Evolutionary conservation across 139 green algal genomes (phyloP).

Genomic region (Haematococcus lacustris): DNA sequence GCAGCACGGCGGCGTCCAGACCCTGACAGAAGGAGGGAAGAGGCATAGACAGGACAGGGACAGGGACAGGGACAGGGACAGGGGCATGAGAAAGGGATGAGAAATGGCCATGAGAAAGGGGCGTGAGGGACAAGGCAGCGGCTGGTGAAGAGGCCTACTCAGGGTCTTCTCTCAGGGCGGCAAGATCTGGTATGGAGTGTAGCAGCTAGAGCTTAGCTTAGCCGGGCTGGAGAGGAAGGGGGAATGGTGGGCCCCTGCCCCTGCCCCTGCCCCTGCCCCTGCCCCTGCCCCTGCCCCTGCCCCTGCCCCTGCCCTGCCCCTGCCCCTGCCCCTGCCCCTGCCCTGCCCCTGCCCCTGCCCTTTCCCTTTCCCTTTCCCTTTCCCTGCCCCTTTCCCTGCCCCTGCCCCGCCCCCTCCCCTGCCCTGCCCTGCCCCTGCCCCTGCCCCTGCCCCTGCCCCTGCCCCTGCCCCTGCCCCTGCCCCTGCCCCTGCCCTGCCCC

Average conservation of each 20-base stretch:
- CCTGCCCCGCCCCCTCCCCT: background rate
- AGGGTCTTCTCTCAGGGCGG: background rate
- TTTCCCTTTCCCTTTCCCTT: background rate
- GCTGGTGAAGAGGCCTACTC: background rate
- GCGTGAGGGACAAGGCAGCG: background rate
- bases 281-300: background rate
- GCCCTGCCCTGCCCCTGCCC: background rate
- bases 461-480: background rate
- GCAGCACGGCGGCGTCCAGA: conserved; percentile 40
- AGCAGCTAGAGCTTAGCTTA: background rate
- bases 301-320: background rate
- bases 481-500: no score
- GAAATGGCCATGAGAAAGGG: background rate
- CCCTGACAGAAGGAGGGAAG: conserved; percentile 8
- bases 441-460: background rate
- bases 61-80: background rate
- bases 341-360: background rate
- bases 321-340: background rate
- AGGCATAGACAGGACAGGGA: background rate
- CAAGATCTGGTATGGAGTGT: background rate
- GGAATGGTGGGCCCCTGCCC: background rate
- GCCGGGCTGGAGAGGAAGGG: no score
- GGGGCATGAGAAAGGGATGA: background rate
- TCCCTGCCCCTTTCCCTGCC: background rate
- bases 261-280: background rate